A percentile compares a stretch with the other conserved stretches of the same genome.
Conservation (phyloP, 148 eudicot genomes). For the Fallopia convolvulus region DNA sequence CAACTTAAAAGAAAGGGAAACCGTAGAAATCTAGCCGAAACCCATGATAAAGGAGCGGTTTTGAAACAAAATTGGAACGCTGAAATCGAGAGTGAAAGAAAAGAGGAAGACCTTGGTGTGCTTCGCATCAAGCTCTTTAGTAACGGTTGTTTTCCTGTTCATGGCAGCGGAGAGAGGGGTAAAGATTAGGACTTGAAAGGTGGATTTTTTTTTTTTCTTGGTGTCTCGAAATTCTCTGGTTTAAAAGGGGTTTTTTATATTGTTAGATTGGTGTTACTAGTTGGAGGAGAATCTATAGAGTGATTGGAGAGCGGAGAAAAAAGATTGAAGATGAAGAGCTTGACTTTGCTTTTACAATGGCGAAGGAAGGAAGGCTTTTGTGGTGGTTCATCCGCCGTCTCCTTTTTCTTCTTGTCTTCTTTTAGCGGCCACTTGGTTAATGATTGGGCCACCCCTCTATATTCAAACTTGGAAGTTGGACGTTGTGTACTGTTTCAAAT, state of each 20-base stretch:
- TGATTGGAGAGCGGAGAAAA: neutral
- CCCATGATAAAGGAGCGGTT: neutral
- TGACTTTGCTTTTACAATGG: neutral
- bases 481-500: neutral
- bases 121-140: constrained; percentile 45
- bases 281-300: constrained; percentile 2
- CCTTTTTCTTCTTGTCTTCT: neutral
- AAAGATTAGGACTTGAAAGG: neutral
- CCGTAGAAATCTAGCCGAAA: neutral
- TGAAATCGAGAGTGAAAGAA: neutral
- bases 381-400: constrained; percentile 1
- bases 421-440: neutral
- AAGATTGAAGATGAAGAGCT: neutral
- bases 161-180: constrained; percentile 14
- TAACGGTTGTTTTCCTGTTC: constrained; percentile 48
- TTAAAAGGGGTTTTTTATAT: neutral
- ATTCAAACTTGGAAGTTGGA: neutral
- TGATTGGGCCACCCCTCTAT: neutral
- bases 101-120: constrained; percentile 36
- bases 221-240: neutral
- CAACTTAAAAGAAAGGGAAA: neutral
- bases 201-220: neutral
- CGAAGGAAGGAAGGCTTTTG: neutral
- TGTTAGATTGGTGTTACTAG: neutral
- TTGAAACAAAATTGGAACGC: neutral